phyloP scores from a whole-genome alignment of 306 rosid species.

The Cicer judaicum region DNA sequence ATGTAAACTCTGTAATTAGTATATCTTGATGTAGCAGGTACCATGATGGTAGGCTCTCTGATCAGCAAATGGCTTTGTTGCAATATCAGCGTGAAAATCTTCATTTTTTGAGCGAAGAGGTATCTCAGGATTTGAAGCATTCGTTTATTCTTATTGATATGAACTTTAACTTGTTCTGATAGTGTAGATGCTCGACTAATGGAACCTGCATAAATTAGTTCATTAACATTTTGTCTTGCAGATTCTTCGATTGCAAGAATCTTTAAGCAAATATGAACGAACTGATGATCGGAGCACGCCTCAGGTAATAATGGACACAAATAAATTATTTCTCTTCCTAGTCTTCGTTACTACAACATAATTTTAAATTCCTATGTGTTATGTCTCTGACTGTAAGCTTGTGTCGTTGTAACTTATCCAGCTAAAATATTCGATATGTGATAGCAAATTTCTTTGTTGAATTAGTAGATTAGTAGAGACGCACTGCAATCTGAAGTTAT shows the following conservation, averaged over 20 bases:
- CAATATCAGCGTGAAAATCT: conserved; percentile 99
- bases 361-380: conserved; percentile 19
- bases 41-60: conserved; percentile 93
- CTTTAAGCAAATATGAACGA: conserved; percentile 85
- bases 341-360: conserved; percentile 9
- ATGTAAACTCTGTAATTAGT: conserved; percentile 34
- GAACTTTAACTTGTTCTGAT: conserved; percentile 5
- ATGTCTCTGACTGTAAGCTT: neutral
- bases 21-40: conserved; percentile 64
- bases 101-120: conserved; percentile 99
- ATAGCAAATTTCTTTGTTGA: conserved; percentile 3
- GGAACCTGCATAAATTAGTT: conserved; percentile 38
- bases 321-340: conserved; percentile 29
- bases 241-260: conserved; percentile 95
- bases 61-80: conserved; percentile 99
- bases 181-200: conserved; percentile 4
- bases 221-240: conserved; percentile 47
- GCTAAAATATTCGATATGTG: conserved; percentile 26
- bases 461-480: conserved; percentile 21
- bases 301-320: conserved; percentile 64
- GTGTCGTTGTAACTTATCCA: conserved; percentile 9
- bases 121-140: conserved; percentile 46
- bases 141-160: conserved; percentile 35
- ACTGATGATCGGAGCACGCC: conserved; percentile 89
- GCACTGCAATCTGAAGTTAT: conserved; percentile 2